Percentiles rank a stretch among this genome's conserved stretches.
These are phyloP conservation scores for Solanum stenotomum DNA, from an alignment of 257 asterid species.

Conservation along the genomic window DNA sequence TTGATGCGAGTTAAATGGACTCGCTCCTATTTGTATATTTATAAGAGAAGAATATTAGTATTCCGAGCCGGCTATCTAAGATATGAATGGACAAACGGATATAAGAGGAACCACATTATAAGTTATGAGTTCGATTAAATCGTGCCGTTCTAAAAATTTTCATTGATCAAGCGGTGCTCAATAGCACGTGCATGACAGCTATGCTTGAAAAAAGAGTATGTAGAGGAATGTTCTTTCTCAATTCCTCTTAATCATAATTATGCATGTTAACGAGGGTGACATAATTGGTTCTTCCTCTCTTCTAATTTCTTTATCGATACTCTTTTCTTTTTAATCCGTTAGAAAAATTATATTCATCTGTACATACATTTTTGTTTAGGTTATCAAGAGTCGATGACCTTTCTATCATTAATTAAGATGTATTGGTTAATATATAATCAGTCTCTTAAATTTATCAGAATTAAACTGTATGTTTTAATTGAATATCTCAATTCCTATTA, in stretches of 20 bases:
- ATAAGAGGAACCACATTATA: neutral
- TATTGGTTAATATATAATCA: too few relatives aligned
- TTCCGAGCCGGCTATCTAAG: neutral
- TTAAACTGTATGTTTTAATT: too few relatives aligned
- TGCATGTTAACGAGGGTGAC: neutral
- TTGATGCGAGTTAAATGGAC: neutral
- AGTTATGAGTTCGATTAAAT: neutral
- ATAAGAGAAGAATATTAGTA: neutral
- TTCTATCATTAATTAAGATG: too few relatives aligned
- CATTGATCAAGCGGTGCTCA: neutral
- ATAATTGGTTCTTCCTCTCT: neutral
- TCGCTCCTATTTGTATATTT: neutral
- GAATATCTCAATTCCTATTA: too few relatives aligned
- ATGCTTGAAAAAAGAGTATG: neutral
- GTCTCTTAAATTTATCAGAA: too few relatives aligned
- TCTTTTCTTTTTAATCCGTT: neutral
- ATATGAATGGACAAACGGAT: neutral
- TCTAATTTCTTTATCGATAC: neutral
- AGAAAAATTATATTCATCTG: neutral
- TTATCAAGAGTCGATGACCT: neutral
- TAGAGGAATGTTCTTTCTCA: constrained; percentile 8
- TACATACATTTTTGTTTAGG: neutral
- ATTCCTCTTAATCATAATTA: neutral
- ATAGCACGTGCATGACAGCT: constrained; percentile 2
- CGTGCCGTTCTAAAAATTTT: accelerated